Percentiles rank a stretch among this genome's conserved stretches.
phyloP scores from a whole-genome alignment of 208 protist genomes.

The Leishmania arabica region DNA sequence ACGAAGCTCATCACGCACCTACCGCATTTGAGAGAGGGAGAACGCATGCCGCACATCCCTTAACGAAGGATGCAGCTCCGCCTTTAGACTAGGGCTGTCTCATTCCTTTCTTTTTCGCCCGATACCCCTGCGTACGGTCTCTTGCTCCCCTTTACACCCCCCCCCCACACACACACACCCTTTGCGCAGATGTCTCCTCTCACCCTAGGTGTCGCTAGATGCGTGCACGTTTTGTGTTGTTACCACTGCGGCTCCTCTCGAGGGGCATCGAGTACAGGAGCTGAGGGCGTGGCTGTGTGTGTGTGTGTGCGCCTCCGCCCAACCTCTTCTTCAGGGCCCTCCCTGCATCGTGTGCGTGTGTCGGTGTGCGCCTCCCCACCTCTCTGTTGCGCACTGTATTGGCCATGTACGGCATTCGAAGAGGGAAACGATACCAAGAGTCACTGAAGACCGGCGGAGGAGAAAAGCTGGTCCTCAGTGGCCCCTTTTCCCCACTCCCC shows the following conservation, averaged over 20 bases:
- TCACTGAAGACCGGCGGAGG: not conserved
- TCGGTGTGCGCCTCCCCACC: not conserved
- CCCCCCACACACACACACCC: no score
- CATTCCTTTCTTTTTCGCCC: not conserved
- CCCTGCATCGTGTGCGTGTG: not conserved
- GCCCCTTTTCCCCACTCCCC: not conserved
- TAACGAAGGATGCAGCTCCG: not conserved
- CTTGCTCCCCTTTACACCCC: not conserved
- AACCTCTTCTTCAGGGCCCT: not conserved
- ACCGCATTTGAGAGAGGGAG: conserved; percentile 14
- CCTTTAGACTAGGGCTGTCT: not conserved
- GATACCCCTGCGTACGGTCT: not conserved
- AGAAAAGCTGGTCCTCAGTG: no score
- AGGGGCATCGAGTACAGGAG: not conserved
- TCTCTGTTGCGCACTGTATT: not conserved
- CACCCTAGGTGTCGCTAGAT: not conserved
- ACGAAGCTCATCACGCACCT: conserved; percentile 9
- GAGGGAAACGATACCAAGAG: not conserved
- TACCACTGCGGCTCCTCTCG: not conserved
- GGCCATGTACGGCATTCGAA: not conserved
- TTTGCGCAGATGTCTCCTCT: not conserved
- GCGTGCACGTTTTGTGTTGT: not conserved
- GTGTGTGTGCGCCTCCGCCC: not conserved
- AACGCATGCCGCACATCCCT: not conserved
- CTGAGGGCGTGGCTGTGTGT: not conserved